These are phyloP conservation scores for Citrus hindsii DNA, from an alignment of 345 rosid species.

Conservation along the genomic window DNA sequence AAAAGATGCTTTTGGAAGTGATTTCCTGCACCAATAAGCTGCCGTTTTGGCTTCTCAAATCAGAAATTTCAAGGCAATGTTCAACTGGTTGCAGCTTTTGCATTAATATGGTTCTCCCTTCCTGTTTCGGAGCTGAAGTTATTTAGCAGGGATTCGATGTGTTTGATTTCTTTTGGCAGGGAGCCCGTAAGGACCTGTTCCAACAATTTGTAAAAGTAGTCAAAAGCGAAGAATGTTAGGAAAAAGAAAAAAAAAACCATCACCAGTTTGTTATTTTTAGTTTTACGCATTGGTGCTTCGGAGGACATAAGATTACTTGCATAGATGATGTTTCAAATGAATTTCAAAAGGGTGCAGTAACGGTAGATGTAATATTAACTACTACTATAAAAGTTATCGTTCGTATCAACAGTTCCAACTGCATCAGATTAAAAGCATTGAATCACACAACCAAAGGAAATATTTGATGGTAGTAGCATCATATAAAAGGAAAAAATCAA, in stretches of 20 bases:
- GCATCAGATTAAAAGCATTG: not conserved
- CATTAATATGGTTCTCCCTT: not conserved
- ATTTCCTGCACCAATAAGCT: not conserved
- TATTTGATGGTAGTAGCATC: not conserved
- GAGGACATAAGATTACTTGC: not conserved
- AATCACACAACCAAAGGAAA: not conserved
- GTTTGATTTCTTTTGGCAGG: constrained; percentile 87
- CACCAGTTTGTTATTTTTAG: not conserved
- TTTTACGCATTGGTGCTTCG: not conserved
- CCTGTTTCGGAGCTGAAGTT: constrained; percentile 35
- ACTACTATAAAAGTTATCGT: not conserved
- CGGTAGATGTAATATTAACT: not conserved
- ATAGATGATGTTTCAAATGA: not conserved
- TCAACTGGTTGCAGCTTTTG: constrained; percentile 14
- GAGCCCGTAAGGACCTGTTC: constrained; percentile 91
- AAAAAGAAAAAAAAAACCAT: not conserved
- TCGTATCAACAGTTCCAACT: not conserved
- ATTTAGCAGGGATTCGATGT: constrained; percentile 67
- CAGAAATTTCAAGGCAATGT: not conserved
- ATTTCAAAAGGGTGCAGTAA: not conserved
- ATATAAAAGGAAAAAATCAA: not conserved
- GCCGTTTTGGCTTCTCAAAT: not conserved
- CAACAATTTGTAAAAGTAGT: not conserved
- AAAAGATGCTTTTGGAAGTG: not conserved
- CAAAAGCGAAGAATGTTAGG: not conserved